These are phyloP conservation scores for Neonectria faginata DNA, from an alignment of 2,329 filamentous ascomycete genomes.

Conservation along the genomic window DNA sequence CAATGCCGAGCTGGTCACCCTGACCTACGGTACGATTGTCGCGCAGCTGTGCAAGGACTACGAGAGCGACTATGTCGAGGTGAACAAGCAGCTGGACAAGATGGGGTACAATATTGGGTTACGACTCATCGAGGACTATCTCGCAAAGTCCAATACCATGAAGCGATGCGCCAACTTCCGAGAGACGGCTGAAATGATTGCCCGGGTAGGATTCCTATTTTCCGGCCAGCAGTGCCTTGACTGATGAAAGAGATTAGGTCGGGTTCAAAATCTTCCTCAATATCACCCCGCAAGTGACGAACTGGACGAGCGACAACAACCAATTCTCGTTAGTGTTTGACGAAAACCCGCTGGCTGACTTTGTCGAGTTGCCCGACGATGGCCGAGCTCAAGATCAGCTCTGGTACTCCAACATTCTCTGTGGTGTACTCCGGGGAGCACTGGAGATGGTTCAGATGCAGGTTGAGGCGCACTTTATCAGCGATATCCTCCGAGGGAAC, in stretches of 20 bases:
- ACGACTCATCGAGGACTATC: conserved; percentile 95
- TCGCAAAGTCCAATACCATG: conserved; percentile 92
- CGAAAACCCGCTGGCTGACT: conserved; percentile 96
- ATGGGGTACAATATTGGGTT: conserved; percentile 99
- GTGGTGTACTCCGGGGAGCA: conserved; percentile 89
- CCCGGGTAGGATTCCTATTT: conserved; percentile 71
- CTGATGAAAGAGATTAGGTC: conserved; percentile 67
- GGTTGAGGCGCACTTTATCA: conserved; percentile 96
- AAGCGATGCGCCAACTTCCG: conserved; percentile 91
- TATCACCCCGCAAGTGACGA: conserved; percentile 90
- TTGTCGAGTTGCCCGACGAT: conserved; percentile 96
- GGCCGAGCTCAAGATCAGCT: conserved; percentile 94
- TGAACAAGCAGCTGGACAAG: conserved; percentile 97
- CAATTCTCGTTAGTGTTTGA: conserved; percentile 97
- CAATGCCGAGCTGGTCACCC: conserved; percentile 95
- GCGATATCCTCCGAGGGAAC: conserved; percentile 90
- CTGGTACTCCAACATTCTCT: conserved; percentile 98
- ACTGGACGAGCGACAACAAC: conserved; percentile 96
- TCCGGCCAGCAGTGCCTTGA: neutral
- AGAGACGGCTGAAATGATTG: conserved; percentile 96
- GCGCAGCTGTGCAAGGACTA: conserved; percentile 97
- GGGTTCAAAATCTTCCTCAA: conserved; percentile 99
- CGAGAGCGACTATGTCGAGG: conserved; percentile 91
- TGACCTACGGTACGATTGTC: conserved; percentile 98
- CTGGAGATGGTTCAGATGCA: conserved; percentile 99